A percentile compares a stretch with the other conserved stretches of the same genome.
Conservation (phyloP, 2,329 filamentous ascomycete genomes). For the Calonectria pseudoturangicola region DNA sequence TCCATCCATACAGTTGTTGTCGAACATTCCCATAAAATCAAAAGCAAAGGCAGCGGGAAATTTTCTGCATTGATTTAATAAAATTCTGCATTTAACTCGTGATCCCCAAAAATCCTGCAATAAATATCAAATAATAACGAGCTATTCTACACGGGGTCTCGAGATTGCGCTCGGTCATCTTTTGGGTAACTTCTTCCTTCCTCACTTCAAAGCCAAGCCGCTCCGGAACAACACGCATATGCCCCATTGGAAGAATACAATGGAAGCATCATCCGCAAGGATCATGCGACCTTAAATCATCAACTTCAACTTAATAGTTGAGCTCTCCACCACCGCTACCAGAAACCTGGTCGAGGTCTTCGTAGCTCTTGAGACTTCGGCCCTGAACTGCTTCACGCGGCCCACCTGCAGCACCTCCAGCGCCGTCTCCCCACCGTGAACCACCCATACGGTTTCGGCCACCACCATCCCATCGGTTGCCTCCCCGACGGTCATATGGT, state of each 20-base stretch:
- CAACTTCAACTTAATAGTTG: constrained; percentile 80
- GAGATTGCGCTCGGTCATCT: constrained; percentile 27
- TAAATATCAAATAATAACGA: constrained; percentile 35
- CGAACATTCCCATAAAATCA: too few species aligned
- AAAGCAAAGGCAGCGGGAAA: too few species aligned
- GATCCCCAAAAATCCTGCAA: constrained; percentile 31
- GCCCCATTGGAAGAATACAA: constrained; percentile 20
- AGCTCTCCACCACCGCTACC: constrained; percentile 86
- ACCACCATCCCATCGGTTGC: constrained; percentile 70
- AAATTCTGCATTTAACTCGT: constrained; percentile 22
- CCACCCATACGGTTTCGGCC: constrained; percentile 70
- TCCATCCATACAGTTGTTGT: too few species aligned
- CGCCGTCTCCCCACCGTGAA: constrained; percentile 83
- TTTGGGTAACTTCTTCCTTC: constrained; percentile 30
- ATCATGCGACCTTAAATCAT: constrained; percentile 14
- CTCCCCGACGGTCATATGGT: constrained; percentile 82
- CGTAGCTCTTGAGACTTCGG: constrained; percentile 95
- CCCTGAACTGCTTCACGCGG: constrained; percentile 95
- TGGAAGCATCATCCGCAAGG: constrained; percentile 3
- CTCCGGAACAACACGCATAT: constrained; percentile 39
- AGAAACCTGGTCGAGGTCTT: constrained; percentile 92
- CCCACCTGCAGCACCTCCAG: constrained; percentile 85
- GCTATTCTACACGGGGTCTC: constrained; percentile 51
- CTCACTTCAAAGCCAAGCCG: constrained; percentile 34
- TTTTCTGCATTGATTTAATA: background rate